Evolutionary conservation across 768 basidiomycete genomes (phyloP).

Genomic region (Lentinula aciculospora): DNA sequence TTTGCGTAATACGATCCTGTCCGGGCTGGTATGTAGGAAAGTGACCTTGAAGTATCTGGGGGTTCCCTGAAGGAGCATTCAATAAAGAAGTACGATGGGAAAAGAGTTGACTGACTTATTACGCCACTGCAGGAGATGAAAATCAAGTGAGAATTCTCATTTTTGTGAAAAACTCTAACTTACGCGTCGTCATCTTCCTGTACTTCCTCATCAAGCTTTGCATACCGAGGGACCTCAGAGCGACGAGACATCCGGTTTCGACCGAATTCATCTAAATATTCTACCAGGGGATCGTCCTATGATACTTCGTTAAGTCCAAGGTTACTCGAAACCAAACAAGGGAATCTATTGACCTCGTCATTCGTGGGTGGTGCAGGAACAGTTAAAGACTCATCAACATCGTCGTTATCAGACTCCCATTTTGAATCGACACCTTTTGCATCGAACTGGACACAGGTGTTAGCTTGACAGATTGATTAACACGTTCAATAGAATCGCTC

Average conservation of each 20-base stretch:
- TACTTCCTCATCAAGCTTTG: constrained; percentile 39
- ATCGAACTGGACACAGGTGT: constrained; percentile 75
- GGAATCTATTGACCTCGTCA: constrained; percentile 29
- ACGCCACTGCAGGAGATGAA: constrained; percentile 39
- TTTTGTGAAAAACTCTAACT: constrained; percentile 16
- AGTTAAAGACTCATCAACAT: constrained; percentile 71
- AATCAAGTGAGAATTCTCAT: background rate
- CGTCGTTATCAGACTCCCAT: constrained; percentile 68
- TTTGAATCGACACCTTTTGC: constrained; percentile 40
- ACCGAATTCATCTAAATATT: constrained; percentile 87
- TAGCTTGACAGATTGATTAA: too few relatives aligned
- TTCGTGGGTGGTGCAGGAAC: constrained; percentile 43
- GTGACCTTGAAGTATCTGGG: constrained; percentile 75
- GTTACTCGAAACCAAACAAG: background rate
- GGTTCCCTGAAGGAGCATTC: constrained; percentile 51
- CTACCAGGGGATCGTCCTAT: constrained; percentile 76
- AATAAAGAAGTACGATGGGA: background rate
- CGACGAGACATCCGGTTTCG: constrained; percentile 61
- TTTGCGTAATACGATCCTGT: constrained; percentile 70
- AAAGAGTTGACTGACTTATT: constrained; percentile 38
- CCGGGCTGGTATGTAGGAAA: constrained; percentile 89
- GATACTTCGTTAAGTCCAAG: background rate
- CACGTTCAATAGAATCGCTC: too few relatives aligned
- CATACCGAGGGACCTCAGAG: constrained; percentile 73
- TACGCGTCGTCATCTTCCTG: constrained; percentile 65